Evolutionary conservation across 176 grass and related monocot genomes (phyloP).

Genomic region (Musa itinerans): DNA sequence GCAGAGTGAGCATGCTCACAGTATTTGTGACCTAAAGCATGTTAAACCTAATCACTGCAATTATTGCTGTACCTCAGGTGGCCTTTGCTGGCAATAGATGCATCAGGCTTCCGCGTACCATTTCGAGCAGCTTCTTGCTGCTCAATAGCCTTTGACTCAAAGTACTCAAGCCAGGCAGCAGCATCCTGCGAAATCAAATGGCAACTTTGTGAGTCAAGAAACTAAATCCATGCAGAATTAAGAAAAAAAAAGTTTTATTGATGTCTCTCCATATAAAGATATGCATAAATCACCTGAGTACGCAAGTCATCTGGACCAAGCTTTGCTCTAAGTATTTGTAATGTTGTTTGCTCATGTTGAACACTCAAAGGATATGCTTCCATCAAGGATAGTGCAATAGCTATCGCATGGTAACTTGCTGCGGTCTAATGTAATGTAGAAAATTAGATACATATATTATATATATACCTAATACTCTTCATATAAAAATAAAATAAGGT

Average conservation of each 20-base stretch:
- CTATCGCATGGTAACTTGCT: conserved; percentile 98
- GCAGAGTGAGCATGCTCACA: neutral
- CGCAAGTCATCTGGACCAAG: conserved; percentile 94
- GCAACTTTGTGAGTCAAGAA: neutral
- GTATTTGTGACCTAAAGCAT: neutral
- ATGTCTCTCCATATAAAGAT: neutral
- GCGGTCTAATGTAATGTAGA: conserved; percentile 54
- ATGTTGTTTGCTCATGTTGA: conserved; percentile 99
- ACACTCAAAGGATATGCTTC: conserved; percentile 99
- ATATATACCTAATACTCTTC: conserved; percentile 2
- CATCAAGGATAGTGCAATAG: conserved; percentile 97
- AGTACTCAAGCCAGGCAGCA: conserved; percentile 99
- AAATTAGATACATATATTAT: neutral
- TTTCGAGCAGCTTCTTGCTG: conserved; percentile 96
- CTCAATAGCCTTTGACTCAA: conserved; percentile 98
- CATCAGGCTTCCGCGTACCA: conserved; percentile 92
- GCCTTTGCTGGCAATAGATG: conserved; percentile 99
- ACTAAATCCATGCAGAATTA: neutral
- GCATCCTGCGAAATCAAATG: conserved; percentile 51
- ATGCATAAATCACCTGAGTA: conserved; percentile 50
- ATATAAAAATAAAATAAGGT: conserved; percentile 8
- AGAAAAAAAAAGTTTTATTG: neutral
- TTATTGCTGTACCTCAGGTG: conserved; percentile 66
- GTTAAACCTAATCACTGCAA: conserved; percentile 7
- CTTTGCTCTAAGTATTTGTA: conserved; percentile 95